These are phyloP conservation scores for Pyrenochaeta sp. DNA, from an alignment of 2,329 filamentous ascomycete genomes.

Conservation along the genomic window DNA sequence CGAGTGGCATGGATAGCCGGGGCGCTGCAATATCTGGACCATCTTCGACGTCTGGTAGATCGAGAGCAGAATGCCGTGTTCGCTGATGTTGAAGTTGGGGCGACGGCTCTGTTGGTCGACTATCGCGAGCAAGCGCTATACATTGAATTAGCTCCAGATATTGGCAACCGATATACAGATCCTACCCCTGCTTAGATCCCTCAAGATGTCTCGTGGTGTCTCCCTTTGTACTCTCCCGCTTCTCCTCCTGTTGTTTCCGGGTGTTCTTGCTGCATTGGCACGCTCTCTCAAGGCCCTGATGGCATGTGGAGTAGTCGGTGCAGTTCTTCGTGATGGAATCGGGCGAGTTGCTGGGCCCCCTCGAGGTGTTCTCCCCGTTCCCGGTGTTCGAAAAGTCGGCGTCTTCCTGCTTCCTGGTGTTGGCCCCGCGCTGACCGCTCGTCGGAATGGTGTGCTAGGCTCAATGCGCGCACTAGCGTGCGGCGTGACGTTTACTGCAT, in stretches of 20 bases:
- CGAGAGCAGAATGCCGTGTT: conserved; percentile 46
- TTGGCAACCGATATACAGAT: background rate
- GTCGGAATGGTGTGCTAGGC: conserved; percentile 47
- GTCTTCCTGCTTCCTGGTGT: conserved; percentile 44
- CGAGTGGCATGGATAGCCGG: conserved; percentile 53
- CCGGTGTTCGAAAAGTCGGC: conserved; percentile 45
- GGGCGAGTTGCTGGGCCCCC: conserved; percentile 44
- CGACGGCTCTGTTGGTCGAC: conserved; percentile 57
- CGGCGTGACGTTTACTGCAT: conserved; percentile 37
- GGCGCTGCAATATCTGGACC: conserved; percentile 55
- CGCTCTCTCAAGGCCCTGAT: conserved; percentile 64
- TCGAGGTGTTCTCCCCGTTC: conserved; percentile 46
- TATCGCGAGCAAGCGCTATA: conserved; percentile 60
- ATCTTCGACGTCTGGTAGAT: conserved; percentile 56
- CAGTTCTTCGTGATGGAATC: conserved; percentile 45
- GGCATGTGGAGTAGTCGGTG: conserved; percentile 64
- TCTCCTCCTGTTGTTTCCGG: conserved; percentile 57
- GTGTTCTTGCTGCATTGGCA: conserved; percentile 58
- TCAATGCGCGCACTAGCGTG: conserved; percentile 22
- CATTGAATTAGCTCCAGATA: conserved; percentile 9
- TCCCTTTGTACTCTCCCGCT: conserved; percentile 62
- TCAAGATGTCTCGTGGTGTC: conserved; percentile 64
- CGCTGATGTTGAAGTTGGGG: conserved; percentile 48
- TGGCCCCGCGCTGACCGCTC: conserved; percentile 45
- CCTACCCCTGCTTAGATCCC: conserved; percentile 61